Evolutionary conservation across 2,329 filamentous ascomycete species (phyloP).

Genomic region (Chrysoporthe puriensis): DNA sequence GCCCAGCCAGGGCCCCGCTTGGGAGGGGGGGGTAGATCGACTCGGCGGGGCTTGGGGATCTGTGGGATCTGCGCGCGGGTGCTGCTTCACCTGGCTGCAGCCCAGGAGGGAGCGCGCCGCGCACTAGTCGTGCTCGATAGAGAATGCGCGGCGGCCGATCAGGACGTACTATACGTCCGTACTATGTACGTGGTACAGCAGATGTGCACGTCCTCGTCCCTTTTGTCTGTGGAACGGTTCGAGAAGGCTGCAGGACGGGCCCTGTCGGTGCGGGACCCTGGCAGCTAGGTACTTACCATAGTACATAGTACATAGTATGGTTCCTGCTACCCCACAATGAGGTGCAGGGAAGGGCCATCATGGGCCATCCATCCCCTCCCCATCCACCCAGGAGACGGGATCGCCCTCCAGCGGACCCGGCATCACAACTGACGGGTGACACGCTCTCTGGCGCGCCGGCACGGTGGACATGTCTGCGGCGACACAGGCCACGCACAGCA

Average conservation of each 20-base stretch:
- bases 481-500: not conserved
- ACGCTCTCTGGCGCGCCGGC: not conserved
- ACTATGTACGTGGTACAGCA: too few species aligned
- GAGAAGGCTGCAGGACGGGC: slow-evolving; percentile 15
- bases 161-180: not conserved
- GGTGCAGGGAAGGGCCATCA: slow-evolving; percentile 11
- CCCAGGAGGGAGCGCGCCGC: not conserved
- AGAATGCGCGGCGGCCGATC: not conserved
- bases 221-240: slow-evolving; percentile 2
- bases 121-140: not conserved
- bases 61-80: not conserved
- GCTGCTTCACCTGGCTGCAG: not conserved
- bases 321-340: slow-evolving; percentile 14
- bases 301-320: slow-evolving; percentile 9
- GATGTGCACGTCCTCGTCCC: not conserved
- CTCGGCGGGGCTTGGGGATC: not conserved
- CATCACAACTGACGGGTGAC: not conserved
- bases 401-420: not conserved
- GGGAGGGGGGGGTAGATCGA: not conserved
- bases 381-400: not conserved
- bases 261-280: slow-evolving; percentile 11
- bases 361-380: not conserved
- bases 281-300: not conserved
- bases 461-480: too few species aligned
- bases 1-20: not conserved